phyloP scores from a whole-genome alignment of 1,284 basidiomycete genomes.

The Irpex sp. region DNA sequence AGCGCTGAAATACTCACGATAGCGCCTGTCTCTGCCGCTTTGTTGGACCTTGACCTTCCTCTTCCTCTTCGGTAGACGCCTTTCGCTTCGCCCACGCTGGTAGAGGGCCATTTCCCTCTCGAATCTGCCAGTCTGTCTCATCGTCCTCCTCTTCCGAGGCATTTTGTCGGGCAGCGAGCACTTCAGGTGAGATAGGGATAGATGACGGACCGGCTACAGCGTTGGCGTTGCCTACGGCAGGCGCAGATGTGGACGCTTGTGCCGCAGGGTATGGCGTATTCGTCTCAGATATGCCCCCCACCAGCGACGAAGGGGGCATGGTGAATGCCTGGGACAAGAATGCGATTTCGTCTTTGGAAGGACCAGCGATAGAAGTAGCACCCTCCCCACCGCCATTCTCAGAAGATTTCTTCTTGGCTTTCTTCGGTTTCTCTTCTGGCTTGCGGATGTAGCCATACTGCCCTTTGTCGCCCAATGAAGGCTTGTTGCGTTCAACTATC shows the following conservation, averaged over 20 bases:
- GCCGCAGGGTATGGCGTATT: slow-evolving; percentile 11
- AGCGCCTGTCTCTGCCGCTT: slow-evolving; percentile 19
- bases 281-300: slow-evolving; percentile 18
- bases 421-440: slow-evolving; percentile 61
- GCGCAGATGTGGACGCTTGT: not conserved
- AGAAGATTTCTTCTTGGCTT: slow-evolving; percentile 42
- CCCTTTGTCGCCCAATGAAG: slow-evolving; percentile 63
- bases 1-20: not conserved
- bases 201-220: slow-evolving; percentile 6
- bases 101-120: slow-evolving; percentile 54
- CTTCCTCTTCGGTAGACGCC: slow-evolving; percentile 31
- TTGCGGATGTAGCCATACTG: slow-evolving; percentile 76
- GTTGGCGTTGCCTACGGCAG: not conserved
- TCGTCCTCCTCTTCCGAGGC: slow-evolving; percentile 42
- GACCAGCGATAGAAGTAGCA: slow-evolving; percentile 5
- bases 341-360: slow-evolving; percentile 15
- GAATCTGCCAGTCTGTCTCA: slow-evolving; percentile 59
- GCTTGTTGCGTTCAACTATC: slow-evolving; percentile 66
- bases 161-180: slow-evolving; percentile 23
- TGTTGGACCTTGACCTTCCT: slow-evolving; percentile 15
- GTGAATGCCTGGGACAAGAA: slow-evolving; percentile 19
- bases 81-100: slow-evolving; percentile 68
- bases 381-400: slow-evolving; percentile 11
- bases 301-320: slow-evolving; percentile 14
- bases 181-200: slow-evolving; percentile 16